A percentile compares a stretch with the other conserved stretches of the same genome.
phyloP scores from a whole-genome alignment of 352 stramenopile species.

The Globisporangium orthogonon region DNA sequence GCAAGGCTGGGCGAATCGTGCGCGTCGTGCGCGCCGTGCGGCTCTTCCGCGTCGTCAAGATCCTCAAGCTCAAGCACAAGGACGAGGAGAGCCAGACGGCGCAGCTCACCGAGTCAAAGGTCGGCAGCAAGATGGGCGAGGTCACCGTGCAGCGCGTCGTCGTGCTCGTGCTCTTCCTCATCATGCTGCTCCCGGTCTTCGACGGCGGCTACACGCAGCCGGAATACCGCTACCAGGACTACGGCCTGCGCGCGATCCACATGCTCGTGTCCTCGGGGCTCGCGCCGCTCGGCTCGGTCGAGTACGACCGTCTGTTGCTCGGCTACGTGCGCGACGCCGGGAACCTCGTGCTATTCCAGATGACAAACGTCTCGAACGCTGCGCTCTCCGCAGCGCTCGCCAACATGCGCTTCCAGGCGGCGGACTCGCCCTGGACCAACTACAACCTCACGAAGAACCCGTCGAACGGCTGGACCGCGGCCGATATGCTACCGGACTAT shows the following conservation, averaged over 20 bases:
- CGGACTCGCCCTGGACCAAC: slow-evolving; percentile 18
- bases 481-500: slow-evolving; percentile 34
- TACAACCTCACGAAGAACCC: slow-evolving; percentile 60
- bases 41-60: slow-evolving; percentile 83
- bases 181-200: slow-evolving; percentile 86
- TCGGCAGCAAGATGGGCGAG: slow-evolving; percentile 87
- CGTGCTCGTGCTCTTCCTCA: slow-evolving; percentile 85
- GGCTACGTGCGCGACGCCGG: slow-evolving; percentile 64
- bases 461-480: slow-evolving; percentile 42
- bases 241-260: slow-evolving; percentile 73
- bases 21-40: slow-evolving; percentile 75
- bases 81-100: slow-evolving; percentile 25
- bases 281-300: slow-evolving; percentile 23
- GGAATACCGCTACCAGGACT: slow-evolving; percentile 83
- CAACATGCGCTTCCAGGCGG: slow-evolving; percentile 43
- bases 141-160: slow-evolving; percentile 83
- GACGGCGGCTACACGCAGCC: slow-evolving; percentile 72
- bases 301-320: slow-evolving; percentile 52
- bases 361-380: slow-evolving; percentile 45
- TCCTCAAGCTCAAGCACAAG: slow-evolving; percentile 82
- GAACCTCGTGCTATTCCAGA: slow-evolving; percentile 42
- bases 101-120: slow-evolving; percentile 79
- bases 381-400: slow-evolving; percentile 25
- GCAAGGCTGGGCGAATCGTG: slow-evolving; percentile 82
- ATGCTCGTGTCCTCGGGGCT: slow-evolving; percentile 53